Base-by-base conservation (phyloP, 78 protist species). In the Dictyostelium citrinum region DNA sequence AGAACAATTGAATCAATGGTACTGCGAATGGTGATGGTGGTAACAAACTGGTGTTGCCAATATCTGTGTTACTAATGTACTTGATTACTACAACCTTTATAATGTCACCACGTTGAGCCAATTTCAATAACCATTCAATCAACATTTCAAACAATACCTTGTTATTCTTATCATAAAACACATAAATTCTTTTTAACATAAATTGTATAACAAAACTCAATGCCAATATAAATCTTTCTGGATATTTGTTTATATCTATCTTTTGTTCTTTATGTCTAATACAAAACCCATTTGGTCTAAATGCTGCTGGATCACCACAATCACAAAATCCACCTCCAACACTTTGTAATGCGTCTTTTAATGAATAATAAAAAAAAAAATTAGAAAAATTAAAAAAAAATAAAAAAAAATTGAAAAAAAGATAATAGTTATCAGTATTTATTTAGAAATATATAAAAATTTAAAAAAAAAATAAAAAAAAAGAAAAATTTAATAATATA, bases 271-370 rank as follows among this genome's bases (percentile, higher is more conserved):
- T 88, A 58, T 88, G 93, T 49, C 45, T 88, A 5, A 22, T 16
- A 46, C 93, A 88, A 49, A 88, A 88, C 37, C 85, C 93, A 35
- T 16, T 31, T 14, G 77, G 67, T 67, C 70, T 88, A 49, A 88
- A 90, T 67, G 95, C 85, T 31, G 95, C 45, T 55, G 91, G 84
- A 67, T 90, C 95, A 1, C 98, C 98, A 90, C 98, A 96, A 90
- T 96, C 97, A 88, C 97, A 96, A 84, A 91, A 95, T 33, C 98
- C 98, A 33, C 97, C 96, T 37, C 94, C 96, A 12, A 91, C 84
- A 45, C 84, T 60, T 49, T 88, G 93, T 60, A 88, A 46, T 67
- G 93, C 77, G 79, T 88, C 93, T 86, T 64, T 61, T 46, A 3
- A 17, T 55, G 1, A 75, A 6, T 43, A 24, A 5, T 43, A 35